Evolutionary conservation across 148 eudicot genomes (phyloP).

Genomic region (Rhododendron henanense): DNA sequence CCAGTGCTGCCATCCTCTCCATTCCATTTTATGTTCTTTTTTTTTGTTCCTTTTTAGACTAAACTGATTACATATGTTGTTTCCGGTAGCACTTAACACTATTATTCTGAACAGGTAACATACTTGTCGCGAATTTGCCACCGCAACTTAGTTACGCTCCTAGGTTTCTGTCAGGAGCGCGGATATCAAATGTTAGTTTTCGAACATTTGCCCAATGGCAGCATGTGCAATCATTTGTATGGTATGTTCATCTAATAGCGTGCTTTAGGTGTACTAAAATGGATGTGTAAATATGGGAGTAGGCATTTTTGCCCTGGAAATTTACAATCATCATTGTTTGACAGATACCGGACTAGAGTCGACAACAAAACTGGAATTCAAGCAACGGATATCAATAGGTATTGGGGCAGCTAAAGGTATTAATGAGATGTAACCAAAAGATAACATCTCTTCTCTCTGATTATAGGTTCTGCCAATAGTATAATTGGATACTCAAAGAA

Average conservation of each 20-base stretch:
- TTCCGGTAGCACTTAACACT: neutral
- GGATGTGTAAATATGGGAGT: neutral
- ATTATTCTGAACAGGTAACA: conserved; percentile 27
- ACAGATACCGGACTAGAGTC: conserved; percentile 25
- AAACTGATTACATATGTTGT: neutral
- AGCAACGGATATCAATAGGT: conserved; percentile 42
- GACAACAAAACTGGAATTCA: conserved; percentile 40
- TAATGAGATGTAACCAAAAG: neutral
- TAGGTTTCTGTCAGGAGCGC: conserved; percentile 45
- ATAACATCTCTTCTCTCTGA: neutral
- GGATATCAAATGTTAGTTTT: conserved; percentile 42
- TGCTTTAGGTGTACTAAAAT: neutral
- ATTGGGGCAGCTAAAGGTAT: conserved; percentile 55
- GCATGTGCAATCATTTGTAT: conserved; percentile 42
- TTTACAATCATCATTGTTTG: conserved; percentile 1
- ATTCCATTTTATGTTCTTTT: neutral
- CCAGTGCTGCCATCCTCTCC: neutral
- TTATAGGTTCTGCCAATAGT: neutral
- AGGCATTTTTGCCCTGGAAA: neutral
- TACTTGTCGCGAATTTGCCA: conserved; percentile 30
- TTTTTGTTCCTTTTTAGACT: neutral
- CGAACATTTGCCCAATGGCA: conserved; percentile 47
- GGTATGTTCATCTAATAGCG: conserved; percentile 22
- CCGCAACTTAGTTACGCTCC: conserved; percentile 38
- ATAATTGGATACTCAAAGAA: neutral